phyloP scores from a whole-genome alignment of 1,284 basidiomycete species.

The Entoloma clypeatum region DNA sequence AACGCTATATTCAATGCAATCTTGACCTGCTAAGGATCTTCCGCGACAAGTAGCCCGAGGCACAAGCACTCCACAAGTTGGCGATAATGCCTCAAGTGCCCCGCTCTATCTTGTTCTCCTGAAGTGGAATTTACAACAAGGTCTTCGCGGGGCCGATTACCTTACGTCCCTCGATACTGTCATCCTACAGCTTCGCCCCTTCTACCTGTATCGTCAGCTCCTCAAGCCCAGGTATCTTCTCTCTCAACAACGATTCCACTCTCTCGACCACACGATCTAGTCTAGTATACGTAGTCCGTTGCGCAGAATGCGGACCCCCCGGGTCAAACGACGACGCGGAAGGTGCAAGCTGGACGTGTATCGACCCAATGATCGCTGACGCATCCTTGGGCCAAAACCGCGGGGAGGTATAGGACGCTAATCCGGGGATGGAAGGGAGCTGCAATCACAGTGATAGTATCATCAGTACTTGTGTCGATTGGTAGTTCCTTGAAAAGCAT shows the following conservation, averaged over 20 bases:
- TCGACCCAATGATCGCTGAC: conserved; percentile 80
- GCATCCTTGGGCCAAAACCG: conserved; percentile 98
- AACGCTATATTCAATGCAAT: no score
- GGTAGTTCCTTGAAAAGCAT: conserved; percentile 19
- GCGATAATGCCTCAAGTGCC: no score
- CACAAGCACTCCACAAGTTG: no score
- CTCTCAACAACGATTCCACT: conserved; percentile 70
- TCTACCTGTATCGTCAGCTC: conserved; percentile 88
- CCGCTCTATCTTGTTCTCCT: no score
- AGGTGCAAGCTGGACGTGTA: conserved; percentile 77
- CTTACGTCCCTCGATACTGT: conserved; percentile 13
- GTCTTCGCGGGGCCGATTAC: conserved; percentile 3
- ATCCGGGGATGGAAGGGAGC: conserved; percentile 62
- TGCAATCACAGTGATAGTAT: conserved; percentile 19
- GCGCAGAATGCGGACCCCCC: conserved; percentile 45
- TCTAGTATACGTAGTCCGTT: conserved; percentile 50
- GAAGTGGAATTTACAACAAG: neutral
- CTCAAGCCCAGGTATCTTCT: conserved; percentile 73
- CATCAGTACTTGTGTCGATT: neutral
- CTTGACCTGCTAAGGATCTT: no score
- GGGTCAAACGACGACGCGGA: conserved; percentile 56
- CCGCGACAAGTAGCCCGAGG: no score
- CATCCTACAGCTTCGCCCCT: conserved; percentile 14
- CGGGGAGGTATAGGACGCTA: conserved; percentile 77
- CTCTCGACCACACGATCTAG: conserved; percentile 71